Conservation (phyloP, 495 filamentous ascomycete species). For the Penicillium soppii region DNA sequence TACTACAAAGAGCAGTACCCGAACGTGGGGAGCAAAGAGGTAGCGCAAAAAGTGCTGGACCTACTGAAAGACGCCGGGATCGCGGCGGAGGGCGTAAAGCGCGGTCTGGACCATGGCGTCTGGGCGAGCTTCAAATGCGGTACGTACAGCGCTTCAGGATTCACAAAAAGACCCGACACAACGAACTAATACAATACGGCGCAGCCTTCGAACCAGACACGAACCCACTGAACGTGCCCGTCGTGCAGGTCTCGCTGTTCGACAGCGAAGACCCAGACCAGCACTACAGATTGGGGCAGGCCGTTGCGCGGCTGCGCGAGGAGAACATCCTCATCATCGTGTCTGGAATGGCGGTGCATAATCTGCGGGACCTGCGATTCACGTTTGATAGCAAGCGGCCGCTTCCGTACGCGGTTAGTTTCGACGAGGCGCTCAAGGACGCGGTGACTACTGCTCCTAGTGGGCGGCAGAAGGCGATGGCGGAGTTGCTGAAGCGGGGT, state of each 20-base stretch:
- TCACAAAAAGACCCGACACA: background rate
- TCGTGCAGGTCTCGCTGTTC: constrained; percentile 81
- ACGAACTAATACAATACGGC: background rate
- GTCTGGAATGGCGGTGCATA: constrained; percentile 88
- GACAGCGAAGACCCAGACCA: constrained; percentile 63
- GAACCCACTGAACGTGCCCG: constrained; percentile 75
- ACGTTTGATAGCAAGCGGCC: constrained; percentile 45
- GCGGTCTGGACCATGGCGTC: constrained; percentile 81
- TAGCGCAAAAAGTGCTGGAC: constrained; percentile 66
- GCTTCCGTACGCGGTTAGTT: constrained; percentile 67
- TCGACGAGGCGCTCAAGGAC: constrained; percentile 76
- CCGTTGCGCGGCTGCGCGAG: constrained; percentile 65
- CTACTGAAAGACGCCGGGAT: constrained; percentile 61
- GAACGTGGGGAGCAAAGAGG: constrained; percentile 60
- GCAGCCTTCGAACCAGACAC: constrained; percentile 64
- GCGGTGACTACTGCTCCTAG: constrained; percentile 54
- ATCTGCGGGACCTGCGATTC: constrained; percentile 64
- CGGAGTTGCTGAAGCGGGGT: constrained; percentile 54
- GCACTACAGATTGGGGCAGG: constrained; percentile 71
- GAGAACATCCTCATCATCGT: constrained; percentile 72
- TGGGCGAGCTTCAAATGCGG: constrained; percentile 70
- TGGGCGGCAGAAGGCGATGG: constrained; percentile 61
- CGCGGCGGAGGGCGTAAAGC: constrained; percentile 57
- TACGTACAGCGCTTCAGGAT: constrained; percentile 35
- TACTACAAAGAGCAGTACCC: constrained; percentile 66